These are phyloP conservation scores for Exophiala sideris DNA, from an alignment of 2,329 filamentous ascomycete species.

Conservation along the genomic window DNA sequence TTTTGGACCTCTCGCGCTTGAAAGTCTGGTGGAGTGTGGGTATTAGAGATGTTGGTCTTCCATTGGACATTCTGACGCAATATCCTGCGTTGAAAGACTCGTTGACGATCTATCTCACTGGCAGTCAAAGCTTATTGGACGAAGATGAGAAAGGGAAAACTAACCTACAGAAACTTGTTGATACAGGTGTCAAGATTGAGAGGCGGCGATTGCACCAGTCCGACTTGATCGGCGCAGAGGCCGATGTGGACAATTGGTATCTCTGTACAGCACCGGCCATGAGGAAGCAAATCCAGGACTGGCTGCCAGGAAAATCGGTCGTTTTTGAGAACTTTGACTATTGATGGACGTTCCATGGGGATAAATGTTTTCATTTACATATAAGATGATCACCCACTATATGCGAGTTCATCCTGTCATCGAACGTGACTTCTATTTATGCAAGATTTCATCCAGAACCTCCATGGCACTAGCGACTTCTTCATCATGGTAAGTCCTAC, in stretches of 20 bases:
- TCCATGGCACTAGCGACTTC: neutral
- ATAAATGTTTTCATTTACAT: neutral
- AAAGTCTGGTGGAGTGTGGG: conserved; percentile 67
- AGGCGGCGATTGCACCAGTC: conserved; percentile 45
- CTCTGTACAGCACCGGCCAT: conserved; percentile 55
- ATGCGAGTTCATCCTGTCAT: neutral
- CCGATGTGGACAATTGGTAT: conserved; percentile 51
- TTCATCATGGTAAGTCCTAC: neutral
- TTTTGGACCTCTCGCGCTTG: conserved; percentile 49
- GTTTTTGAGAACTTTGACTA: conserved; percentile 62
- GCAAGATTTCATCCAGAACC: neutral
- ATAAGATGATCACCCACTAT: neutral
- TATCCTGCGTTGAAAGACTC: conserved; percentile 51
- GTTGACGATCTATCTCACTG: conserved; percentile 65
- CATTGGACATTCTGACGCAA: conserved; percentile 55
- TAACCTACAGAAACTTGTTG: conserved; percentile 38
- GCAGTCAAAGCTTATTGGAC: conserved; percentile 29
- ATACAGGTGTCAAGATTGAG: conserved; percentile 36
- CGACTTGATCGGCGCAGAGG: conserved; percentile 44
- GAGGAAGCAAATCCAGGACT: conserved; percentile 49
- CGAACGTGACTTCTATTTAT: no score
- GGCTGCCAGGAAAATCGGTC: conserved; percentile 55
- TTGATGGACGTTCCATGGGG: conserved; percentile 32
- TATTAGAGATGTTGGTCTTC: conserved; percentile 60
- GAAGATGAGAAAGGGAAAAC: conserved; percentile 30